Percentiles rank a stretch among this genome's conserved stretches.
Evolutionary conservation across 2,329 filamentous ascomycete genomes (phyloP).

Genomic region (Chaetomiaceae sp.): DNA sequence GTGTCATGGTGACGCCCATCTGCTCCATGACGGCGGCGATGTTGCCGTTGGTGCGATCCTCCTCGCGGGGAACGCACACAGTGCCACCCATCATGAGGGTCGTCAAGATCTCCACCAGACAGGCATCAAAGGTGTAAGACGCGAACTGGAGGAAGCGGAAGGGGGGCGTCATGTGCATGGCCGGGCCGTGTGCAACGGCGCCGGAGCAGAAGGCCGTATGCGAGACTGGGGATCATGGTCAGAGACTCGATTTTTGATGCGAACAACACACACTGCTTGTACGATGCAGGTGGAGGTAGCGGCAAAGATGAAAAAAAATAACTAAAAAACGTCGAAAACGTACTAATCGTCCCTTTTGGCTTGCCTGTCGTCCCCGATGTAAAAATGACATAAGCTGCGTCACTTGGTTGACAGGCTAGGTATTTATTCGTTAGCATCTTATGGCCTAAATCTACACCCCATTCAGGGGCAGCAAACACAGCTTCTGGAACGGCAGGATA

Average conservation of each 20-base stretch:
- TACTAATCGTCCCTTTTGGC: constrained; percentile 42
- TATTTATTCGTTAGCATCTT: not conserved
- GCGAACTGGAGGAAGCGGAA: constrained; percentile 30
- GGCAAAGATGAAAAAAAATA: not conserved
- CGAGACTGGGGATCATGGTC: constrained; percentile 5
- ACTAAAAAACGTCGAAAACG: not conserved
- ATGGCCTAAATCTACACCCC: not conserved
- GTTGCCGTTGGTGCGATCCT: constrained; percentile 35
- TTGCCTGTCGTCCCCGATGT: constrained; percentile 51
- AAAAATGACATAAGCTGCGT: constrained; percentile 41
- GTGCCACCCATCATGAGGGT: constrained; percentile 38
- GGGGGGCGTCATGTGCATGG: constrained; percentile 17
- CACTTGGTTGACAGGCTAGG: constrained; percentile 4
- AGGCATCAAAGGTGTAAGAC: constrained; percentile 40
- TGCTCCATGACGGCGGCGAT: constrained; percentile 30
- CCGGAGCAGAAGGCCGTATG: constrained; percentile 27
- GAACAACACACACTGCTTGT: too few relatives aligned
- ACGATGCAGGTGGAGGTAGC: not conserved
- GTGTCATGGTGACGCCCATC: constrained; percentile 26
- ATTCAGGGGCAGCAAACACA: not conserved
- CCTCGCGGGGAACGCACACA: constrained; percentile 39
- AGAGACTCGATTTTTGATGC: not conserved
- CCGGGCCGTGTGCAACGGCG: constrained; percentile 20
- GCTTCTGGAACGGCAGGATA: too few relatives aligned
- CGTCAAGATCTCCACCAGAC: constrained; percentile 37